Percentiles rank a stretch among this genome's conserved stretches.
Conservation (phyloP, 371 early-diverging fungal species). For the Mortierella sp. region DNA sequence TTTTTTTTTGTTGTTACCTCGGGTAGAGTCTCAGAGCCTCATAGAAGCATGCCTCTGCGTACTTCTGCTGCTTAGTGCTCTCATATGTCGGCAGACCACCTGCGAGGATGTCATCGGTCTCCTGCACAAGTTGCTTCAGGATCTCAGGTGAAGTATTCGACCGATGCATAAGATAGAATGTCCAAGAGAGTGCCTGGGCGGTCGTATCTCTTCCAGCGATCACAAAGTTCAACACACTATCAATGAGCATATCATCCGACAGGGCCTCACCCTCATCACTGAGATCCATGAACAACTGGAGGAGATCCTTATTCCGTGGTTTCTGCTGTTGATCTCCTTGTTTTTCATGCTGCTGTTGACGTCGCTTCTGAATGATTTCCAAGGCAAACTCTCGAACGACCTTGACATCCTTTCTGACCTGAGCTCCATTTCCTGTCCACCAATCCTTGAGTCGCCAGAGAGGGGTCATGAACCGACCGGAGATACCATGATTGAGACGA, state of each 20-base stretch:
- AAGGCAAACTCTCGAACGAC: constrained; percentile 57
- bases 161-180: constrained; percentile 61
- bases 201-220: constrained; percentile 61
- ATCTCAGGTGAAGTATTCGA: constrained; percentile 61
- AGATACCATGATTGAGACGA: constrained; percentile 27
- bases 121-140: constrained; percentile 61
- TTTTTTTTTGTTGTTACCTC: no score
- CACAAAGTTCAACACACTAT: constrained; percentile 73
- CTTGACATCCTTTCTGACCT: constrained; percentile 19
- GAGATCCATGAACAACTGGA: constrained; percentile 70
- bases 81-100: constrained; percentile 34
- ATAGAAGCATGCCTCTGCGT: constrained; percentile 56
- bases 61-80: constrained; percentile 26
- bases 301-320: constrained; percentile 56
- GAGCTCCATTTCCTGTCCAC: constrained; percentile 30
- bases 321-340: not conserved
- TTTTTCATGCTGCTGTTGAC: constrained; percentile 39
- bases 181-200: constrained; percentile 79
- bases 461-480: constrained; percentile 49
- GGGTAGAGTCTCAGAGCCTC: constrained; percentile 80
- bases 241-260: constrained; percentile 66
- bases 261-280: constrained; percentile 63
- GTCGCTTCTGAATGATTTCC: constrained; percentile 57
- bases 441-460: constrained; percentile 49
- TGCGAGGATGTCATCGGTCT: constrained; percentile 55